phyloP scores from a whole-genome alignment of 106 monocot species.

The Hemerocallis citrina region DNA sequence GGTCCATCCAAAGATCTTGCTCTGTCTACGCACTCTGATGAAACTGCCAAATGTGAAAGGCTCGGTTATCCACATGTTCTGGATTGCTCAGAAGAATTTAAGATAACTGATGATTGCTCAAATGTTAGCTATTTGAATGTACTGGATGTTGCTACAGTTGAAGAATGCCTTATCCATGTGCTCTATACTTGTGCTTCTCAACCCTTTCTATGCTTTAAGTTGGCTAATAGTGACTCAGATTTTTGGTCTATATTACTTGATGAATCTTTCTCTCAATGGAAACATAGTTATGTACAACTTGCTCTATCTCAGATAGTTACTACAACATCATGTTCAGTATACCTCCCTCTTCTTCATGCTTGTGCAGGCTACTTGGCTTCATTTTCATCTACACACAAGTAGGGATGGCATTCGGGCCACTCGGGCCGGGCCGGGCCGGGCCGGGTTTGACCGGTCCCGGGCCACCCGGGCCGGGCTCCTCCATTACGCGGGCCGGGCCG shows the following conservation, averaged over 20 bases:
- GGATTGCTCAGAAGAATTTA: slow-evolving; percentile 89
- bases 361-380: slow-evolving; percentile 91
- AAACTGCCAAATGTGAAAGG: slow-evolving; percentile 23
- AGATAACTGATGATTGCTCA: slow-evolving; percentile 32
- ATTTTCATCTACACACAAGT: slow-evolving; percentile 58
- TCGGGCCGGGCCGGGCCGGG: too few species aligned
- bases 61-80: slow-evolving; percentile 19
- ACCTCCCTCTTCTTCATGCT: slow-evolving; percentile 60
- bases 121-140: slow-evolving; percentile 46
- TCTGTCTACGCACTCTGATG: slow-evolving; percentile 25
- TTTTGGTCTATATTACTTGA: slow-evolving; percentile 77
- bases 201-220: slow-evolving; percentile 56
- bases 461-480: too few species aligned
- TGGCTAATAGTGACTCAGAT: slow-evolving; percentile 57
- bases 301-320: slow-evolving; percentile 82
- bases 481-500: too few species aligned
- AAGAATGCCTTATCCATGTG: slow-evolving; percentile 92
- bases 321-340: slow-evolving; percentile 54
- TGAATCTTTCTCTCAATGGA: slow-evolving; percentile 78
- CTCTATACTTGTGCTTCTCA: slow-evolving; percentile 85
- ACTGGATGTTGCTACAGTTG: slow-evolving; percentile 67
- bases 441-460: too few species aligned
- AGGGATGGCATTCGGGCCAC: too few species aligned
- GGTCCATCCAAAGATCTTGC: slow-evolving; percentile 11
- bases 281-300: slow-evolving; percentile 46